Conservation (phyloP, 2,329 filamentous ascomycete species). For the Sarocladium kiliense region DNA sequence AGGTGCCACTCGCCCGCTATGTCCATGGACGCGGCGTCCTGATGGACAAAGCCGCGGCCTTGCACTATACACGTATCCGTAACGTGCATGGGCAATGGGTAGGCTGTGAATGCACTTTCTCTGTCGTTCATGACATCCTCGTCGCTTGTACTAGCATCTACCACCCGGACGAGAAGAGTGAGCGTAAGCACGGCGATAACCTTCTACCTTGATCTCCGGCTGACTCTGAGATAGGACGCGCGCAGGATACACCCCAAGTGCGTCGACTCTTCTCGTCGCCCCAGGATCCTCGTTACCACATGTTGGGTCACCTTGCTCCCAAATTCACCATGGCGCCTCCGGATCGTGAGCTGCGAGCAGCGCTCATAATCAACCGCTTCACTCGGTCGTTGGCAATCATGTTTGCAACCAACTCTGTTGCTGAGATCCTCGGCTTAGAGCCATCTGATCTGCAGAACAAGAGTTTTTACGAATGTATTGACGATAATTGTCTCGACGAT, state of each 20-base stretch:
- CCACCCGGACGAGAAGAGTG: conserved; percentile 59
- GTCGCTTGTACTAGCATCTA: conserved; percentile 82
- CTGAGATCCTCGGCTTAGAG: conserved; percentile 68
- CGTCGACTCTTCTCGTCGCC: conserved; percentile 77
- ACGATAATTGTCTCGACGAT: conserved; percentile 69
- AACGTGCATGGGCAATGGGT: conserved; percentile 67
- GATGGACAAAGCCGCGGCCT: conserved; percentile 78
- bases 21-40: conserved; percentile 69
- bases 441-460: conserved; percentile 66
- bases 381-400: conserved; percentile 78
- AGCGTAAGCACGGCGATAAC: conserved; percentile 53
- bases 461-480: conserved; percentile 85
- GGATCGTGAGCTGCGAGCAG: conserved; percentile 73
- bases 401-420: conserved; percentile 76
- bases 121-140: conserved; percentile 80
- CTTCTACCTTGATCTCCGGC: conserved; percentile 1
- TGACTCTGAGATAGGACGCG: conserved; percentile 53
- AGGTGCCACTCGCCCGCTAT: conserved; percentile 68
- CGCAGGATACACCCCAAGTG: conserved; percentile 71
- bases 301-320: conserved; percentile 78
- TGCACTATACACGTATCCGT: conserved; percentile 72
- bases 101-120: conserved; percentile 84
- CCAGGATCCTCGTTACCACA: conserved; percentile 80
- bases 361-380: conserved; percentile 81
- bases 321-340: conserved; percentile 65